These are phyloP conservation scores for Penicillium sp. DNA, from an alignment of 2,329 filamentous ascomycete genomes.

Conservation along the genomic window DNA sequence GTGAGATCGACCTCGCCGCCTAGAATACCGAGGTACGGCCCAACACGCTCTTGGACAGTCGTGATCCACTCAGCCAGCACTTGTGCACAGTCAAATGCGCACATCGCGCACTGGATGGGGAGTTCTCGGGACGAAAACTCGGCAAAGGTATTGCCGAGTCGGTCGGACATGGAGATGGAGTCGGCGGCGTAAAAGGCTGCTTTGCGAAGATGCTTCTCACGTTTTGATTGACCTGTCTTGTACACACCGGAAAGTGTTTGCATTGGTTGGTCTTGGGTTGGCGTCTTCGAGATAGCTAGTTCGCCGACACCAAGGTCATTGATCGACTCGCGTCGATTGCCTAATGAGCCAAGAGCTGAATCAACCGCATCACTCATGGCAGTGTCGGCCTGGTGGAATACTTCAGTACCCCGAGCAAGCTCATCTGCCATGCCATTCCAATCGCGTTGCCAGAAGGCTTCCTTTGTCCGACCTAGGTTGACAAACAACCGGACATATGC, in stretches of 20 bases:
- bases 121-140: constrained; percentile 83
- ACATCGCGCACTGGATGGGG: constrained; percentile 88
- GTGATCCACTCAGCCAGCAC: constrained; percentile 94
- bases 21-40: constrained; percentile 82
- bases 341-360: constrained; percentile 29
- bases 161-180: constrained; percentile 85
- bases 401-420: constrained; percentile 75
- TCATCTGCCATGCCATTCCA: constrained; percentile 92
- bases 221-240: constrained; percentile 59
- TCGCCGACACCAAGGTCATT: constrained; percentile 41
- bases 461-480: constrained; percentile 88
- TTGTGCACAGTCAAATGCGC: constrained; percentile 90
- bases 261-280: constrained; percentile 39
- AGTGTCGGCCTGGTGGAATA: constrained; percentile 71
- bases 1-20: constrained; percentile 80
- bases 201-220: constrained; percentile 86
- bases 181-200: constrained; percentile 96
- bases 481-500: constrained; percentile 93
- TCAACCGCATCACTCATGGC: constrained; percentile 33
- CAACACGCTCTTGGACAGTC: constrained; percentile 92
- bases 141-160: constrained; percentile 80
- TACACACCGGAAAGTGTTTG: constrained; percentile 36
- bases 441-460: constrained; percentile 91
- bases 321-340: constrained; percentile 39
- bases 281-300: constrained; percentile 41